Evolutionary conservation across 2,329 filamentous ascomycete genomes (phyloP), one percentile per base, ranked within the genome.

Genomic region (Alternaria viburni): DNA sequence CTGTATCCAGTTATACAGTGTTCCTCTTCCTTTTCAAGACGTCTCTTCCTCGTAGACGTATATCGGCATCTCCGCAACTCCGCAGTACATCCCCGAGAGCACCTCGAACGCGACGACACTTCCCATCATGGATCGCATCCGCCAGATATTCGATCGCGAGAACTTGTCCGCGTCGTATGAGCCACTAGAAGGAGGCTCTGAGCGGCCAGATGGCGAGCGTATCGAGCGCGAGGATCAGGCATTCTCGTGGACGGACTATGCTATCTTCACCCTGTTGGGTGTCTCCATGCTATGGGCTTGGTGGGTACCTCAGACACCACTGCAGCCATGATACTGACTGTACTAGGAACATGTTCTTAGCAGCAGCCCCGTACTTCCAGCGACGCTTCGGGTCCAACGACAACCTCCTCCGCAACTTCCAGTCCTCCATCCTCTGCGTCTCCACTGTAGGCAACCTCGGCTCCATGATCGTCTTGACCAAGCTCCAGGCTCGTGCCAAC

Each of bases 261-360:
- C 82, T 71, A 90, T 97, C 76, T 98, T 98, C 80, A 84, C 91
- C 59, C 83, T 97, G 54, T 84, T 98, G 25, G 96, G 96, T 54
- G 86, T 97, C 60, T 92, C 94, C 56, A 98, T 98, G 96, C 86
- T 98, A 47, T 98, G 95, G 95, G 93, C 95, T 59, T 98, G 95
- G 95, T 96, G 87, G 71, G 87, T 52, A 62, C 46, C 28, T 11
- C 7, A 10, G 4, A 47, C 50, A 41, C 23, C 28, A 45, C 58
- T 15, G 47, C 13, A 54, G 8, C 52, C 32, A 19, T 10, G 21
- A n/a, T 19, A 60, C 66, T 71, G 51, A 74, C 44, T 41, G 58
- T 15, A 69, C 12, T 36, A 95, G 93, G 93, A 98, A 98, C 83
- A 97, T 97, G 95, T 97, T 98, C 80, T 88, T 98, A 71, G 95